These are phyloP conservation scores for Fraxinus cuspidata DNA, from an alignment of 257 asterid species.

Conservation along the genomic window DNA sequence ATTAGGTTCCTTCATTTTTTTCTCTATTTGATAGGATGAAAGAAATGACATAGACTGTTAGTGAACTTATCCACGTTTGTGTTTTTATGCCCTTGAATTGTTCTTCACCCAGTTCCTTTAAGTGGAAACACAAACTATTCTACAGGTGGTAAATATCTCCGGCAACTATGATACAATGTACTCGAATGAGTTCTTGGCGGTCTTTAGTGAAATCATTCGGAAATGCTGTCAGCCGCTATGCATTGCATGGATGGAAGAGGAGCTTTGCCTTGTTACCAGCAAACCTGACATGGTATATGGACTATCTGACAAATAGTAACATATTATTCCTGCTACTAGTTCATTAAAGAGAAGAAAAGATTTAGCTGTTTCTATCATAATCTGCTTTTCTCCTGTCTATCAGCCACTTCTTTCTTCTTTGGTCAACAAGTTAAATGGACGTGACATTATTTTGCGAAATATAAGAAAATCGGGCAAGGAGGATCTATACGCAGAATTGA, in stretches of 20 bases:
- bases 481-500: conserved; percentile 71
- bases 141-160: conserved; percentile 71
- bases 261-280: conserved; percentile 51
- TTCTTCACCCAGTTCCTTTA: not conserved
- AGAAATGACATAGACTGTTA: too few species aligned
- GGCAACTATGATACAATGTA: conserved; percentile 37
- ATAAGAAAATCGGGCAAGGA: conserved; percentile 93
- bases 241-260: conserved; percentile 91
- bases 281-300: conserved; percentile 64
- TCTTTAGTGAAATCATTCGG: conserved; percentile 53
- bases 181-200: conserved; percentile 38
- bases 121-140: conserved; percentile 20
- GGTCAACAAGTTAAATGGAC: conserved; percentile 57
- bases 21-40: conserved; percentile 1
- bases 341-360: conserved; percentile 6
- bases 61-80: not conserved
- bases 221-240: conserved; percentile 74
- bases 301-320: conserved; percentile 10
- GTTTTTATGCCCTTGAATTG: conserved; percentile 5
- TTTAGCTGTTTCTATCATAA: conserved; percentile 15
- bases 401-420: conserved; percentile 68
- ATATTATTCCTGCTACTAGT: conserved; percentile 15
- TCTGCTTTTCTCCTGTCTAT: conserved; percentile 24
- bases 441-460: conserved; percentile 55
- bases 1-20: not conserved